A percentile compares a stretch with the other conserved stretches of the same genome.
Evolutionary conservation across 192 early-diverging fungal species (phyloP).

Genomic region (Gryganskiella cystojenkinii): DNA sequence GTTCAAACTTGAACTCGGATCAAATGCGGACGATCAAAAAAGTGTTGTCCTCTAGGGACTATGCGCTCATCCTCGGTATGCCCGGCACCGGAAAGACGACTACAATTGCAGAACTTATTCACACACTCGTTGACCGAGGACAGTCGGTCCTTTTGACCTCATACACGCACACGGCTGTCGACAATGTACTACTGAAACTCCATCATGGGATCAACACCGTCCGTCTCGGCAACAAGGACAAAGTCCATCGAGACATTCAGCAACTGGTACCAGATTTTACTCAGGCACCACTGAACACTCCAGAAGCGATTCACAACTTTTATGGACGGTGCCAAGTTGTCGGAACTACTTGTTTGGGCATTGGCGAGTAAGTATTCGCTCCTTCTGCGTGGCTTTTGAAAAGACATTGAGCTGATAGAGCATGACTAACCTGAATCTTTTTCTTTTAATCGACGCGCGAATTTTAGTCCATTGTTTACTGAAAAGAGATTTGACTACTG

Average conservation of each 20-base stretch:
- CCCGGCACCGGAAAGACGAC: conserved; percentile 98
- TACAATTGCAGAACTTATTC: conserved; percentile 84
- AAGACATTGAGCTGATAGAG: background rate
- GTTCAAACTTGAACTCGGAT: conserved; percentile 73
- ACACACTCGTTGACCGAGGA: conserved; percentile 68
- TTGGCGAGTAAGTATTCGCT: conserved; percentile 71
- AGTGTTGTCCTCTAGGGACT: conserved; percentile 84
- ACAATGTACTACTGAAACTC: conserved; percentile 93
- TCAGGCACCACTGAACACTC: conserved; percentile 57
- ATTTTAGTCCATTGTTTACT: conserved; percentile 72
- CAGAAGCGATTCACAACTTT: conserved; percentile 70
- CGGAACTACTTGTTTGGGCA: conserved; percentile 90
- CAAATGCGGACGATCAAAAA: conserved; percentile 76
- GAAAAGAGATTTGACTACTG: conserved; percentile 92
- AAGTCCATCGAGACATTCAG: conserved; percentile 52
- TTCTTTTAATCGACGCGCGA: background rate
- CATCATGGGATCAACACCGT: conserved; percentile 73
- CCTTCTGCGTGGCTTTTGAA: background rate
- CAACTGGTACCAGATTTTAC: conserved; percentile 20
- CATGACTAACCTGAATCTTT: background rate
- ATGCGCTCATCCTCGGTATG: conserved; percentile 94
- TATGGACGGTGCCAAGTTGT: conserved; percentile 75
- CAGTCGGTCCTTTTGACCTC: conserved; percentile 88
- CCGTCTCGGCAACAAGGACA: conserved; percentile 76
- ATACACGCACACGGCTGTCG: conserved; percentile 93